Conservation (phyloP, 352 stramenopile genomes). For the Phytophthora lateralis region DNA sequence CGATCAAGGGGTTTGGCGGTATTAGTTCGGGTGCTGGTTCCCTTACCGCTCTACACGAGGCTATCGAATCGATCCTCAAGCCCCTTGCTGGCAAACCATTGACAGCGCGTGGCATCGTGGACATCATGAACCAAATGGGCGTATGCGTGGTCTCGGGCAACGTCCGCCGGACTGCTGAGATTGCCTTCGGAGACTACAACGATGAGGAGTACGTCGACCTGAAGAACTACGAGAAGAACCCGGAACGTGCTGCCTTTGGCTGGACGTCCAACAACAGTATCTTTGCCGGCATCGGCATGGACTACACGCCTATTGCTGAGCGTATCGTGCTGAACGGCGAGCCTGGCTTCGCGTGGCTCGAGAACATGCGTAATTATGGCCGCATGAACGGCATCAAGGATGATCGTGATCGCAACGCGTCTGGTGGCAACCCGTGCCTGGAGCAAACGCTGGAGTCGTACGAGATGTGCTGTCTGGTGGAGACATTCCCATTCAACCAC, state of each 20-base stretch:
- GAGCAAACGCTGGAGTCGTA: conserved; percentile 93
- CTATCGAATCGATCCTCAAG: conserved; percentile 65
- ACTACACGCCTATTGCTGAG: conserved; percentile 88
- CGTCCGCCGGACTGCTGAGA: conserved; percentile 92
- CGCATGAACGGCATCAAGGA: conserved; percentile 90
- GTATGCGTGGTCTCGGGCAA: conserved; percentile 93
- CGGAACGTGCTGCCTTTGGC: conserved; percentile 84
- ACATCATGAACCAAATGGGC: conserved; percentile 93
- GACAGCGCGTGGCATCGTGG: conserved; percentile 83
- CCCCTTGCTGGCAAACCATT: conserved; percentile 56
- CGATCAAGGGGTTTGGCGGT: conserved; percentile 92
- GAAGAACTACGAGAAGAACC: conserved; percentile 93
- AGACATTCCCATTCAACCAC: conserved; percentile 92
- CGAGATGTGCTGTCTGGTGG: conserved; percentile 95
- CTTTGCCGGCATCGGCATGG: conserved; percentile 93
- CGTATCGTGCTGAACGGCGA: conserved; percentile 90
- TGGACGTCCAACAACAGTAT: conserved; percentile 96
- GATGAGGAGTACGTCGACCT: conserved; percentile 90
- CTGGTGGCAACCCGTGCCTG: conserved; percentile 92
- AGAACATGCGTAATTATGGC: conserved; percentile 93
- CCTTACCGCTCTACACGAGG: conserved; percentile 73
- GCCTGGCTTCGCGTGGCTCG: conserved; percentile 94
- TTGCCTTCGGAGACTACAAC: conserved; percentile 92
- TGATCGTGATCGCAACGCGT: conserved; percentile 78
- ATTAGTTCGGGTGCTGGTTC: conserved; percentile 84